Percentiles rank a stretch among this genome's conserved stretches.
phyloP scores from a whole-genome alignment of 768 basidiomycete species.

The Xerocomellus chrysenteron region DNA sequence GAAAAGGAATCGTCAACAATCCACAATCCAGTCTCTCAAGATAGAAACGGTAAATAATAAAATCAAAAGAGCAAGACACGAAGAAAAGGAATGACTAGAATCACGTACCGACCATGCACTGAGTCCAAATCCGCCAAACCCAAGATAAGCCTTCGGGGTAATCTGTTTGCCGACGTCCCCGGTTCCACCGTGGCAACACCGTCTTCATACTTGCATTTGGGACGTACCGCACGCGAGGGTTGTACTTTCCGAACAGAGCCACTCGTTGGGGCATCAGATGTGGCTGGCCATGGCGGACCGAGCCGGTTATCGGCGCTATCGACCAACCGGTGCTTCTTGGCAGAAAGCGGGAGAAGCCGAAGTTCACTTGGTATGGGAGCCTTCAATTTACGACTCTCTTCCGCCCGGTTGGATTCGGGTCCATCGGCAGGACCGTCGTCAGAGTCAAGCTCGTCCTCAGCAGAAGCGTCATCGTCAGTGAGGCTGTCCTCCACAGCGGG shows the following conservation, averaged over 20 bases:
- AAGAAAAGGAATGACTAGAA: neutral
- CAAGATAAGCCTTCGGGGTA: conserved; percentile 29
- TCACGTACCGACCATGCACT: conserved; percentile 56
- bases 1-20: conserved; percentile 9
- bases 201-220: conserved; percentile 29
- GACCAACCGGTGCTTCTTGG: conserved; percentile 26
- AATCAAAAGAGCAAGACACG: neutral
- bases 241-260: conserved; percentile 22
- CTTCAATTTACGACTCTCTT: conserved; percentile 28
- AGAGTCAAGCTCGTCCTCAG: conserved; percentile 38
- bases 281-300: conserved; percentile 20
- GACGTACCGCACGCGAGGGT: conserved; percentile 26
- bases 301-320: conserved; percentile 18
- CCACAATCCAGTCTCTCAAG: conserved; percentile 1
- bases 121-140: conserved; percentile 60
- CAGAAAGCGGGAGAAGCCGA: conserved; percentile 14
- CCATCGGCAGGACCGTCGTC: conserved; percentile 32
- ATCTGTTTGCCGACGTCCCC: conserved; percentile 14
- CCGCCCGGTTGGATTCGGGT: conserved; percentile 18
- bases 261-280: conserved; percentile 16
- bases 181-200: conserved; percentile 15
- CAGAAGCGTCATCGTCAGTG: conserved; percentile 31
- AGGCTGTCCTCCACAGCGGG: conserved; percentile 26
- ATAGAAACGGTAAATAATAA: neutral
- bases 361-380: conserved; percentile 18